These are phyloP conservation scores for Ilex asprella DNA, from an alignment of 257 asterid species.

Conservation along the genomic window DNA sequence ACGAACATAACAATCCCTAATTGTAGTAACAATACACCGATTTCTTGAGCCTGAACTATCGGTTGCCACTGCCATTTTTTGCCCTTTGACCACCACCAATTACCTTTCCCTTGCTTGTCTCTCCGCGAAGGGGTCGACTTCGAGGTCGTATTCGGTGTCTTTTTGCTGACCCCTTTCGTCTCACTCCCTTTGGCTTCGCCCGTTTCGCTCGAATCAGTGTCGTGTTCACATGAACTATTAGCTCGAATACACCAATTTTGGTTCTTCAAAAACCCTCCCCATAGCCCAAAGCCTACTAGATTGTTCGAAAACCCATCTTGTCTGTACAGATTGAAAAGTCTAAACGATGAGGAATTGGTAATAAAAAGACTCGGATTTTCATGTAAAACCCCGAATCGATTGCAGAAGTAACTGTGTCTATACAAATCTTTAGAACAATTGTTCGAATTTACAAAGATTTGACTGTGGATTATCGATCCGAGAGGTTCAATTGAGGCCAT, in stretches of 20 bases:
- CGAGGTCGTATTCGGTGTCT: slow-evolving; percentile 20
- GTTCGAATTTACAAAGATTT: slow-evolving; percentile 39
- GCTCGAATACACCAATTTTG: slow-evolving; percentile 31
- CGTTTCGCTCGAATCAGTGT: slow-evolving; percentile 61
- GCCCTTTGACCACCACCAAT: slow-evolving; percentile 46
- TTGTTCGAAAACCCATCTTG: slow-evolving; percentile 41
- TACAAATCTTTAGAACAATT: slow-evolving; percentile 27
- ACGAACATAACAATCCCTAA: slow-evolving; percentile 88
- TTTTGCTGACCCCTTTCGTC: slow-evolving; percentile 19
- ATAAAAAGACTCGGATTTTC: slow-evolving; percentile 23
- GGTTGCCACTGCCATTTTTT: slow-evolving; percentile 86
- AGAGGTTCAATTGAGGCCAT: slow-evolving; percentile 53
- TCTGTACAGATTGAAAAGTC: slow-evolving; percentile 1
- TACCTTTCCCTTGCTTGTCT: slow-evolving; percentile 75
- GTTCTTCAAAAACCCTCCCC: slow-evolving; percentile 17
- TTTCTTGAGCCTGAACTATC: slow-evolving; percentile 78
- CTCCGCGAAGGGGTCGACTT: slow-evolving; percentile 49
- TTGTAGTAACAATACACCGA: slow-evolving; percentile 78
- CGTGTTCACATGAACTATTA: slow-evolving; percentile 69
- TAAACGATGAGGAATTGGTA: slow-evolving; percentile 26
- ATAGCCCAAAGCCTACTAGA: slow-evolving; percentile 12
- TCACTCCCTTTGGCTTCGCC: slow-evolving; percentile 48
- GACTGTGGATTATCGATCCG: slow-evolving; percentile 43
- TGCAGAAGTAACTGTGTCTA: slow-evolving; percentile 25
- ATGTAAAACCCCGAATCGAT: slow-evolving; percentile 37